Conservation (phyloP, 2,329 filamentous ascomycete genomes). For the Hypoxylon sp. region DNA sequence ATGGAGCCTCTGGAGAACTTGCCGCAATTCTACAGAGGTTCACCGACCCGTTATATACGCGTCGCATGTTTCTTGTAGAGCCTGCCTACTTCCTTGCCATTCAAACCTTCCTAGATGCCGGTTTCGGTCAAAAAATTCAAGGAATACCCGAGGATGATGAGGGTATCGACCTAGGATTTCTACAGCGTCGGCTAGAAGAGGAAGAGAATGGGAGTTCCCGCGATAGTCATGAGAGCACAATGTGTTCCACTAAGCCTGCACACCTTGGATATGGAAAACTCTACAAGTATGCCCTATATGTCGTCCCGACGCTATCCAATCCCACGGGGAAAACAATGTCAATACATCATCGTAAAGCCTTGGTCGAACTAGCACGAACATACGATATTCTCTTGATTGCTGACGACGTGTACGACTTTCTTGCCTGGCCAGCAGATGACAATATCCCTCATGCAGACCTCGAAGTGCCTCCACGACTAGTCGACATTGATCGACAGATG, state of each 20-base stretch:
- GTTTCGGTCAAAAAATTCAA: conserved; percentile 70
- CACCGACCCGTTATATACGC: conserved; percentile 75
- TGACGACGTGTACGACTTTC: conserved; percentile 95
- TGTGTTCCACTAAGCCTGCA: not conserved
- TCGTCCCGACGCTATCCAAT: conserved; percentile 90
- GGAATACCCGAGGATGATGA: conserved; percentile 74
- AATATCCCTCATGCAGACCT: conserved; percentile 19
- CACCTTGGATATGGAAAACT: conserved; percentile 74
- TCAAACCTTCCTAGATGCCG: conserved; percentile 75
- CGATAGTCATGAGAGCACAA: not conserved
- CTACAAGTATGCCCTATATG: conserved; percentile 90
- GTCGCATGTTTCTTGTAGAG: conserved; percentile 75
- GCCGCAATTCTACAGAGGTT: conserved; percentile 75
- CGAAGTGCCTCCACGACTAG: conserved; percentile 34
- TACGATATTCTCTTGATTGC: conserved; percentile 86
- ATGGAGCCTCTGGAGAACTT: conserved; percentile 77
- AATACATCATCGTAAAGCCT: conserved; percentile 72
- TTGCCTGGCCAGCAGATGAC: conserved; percentile 77
- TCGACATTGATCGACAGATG: conserved; percentile 41
- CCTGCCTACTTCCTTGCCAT: conserved; percentile 78
- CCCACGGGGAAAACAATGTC: conserved; percentile 89
- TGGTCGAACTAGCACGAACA: conserved; percentile 83
- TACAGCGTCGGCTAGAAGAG: conserved; percentile 42
- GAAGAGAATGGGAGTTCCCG: conserved; percentile 9
- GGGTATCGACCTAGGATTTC: conserved; percentile 68